Base-by-base conservation (phyloP, 2,329 filamentous ascomycete genomes). In the Exophiala xenobiotica region DNA sequence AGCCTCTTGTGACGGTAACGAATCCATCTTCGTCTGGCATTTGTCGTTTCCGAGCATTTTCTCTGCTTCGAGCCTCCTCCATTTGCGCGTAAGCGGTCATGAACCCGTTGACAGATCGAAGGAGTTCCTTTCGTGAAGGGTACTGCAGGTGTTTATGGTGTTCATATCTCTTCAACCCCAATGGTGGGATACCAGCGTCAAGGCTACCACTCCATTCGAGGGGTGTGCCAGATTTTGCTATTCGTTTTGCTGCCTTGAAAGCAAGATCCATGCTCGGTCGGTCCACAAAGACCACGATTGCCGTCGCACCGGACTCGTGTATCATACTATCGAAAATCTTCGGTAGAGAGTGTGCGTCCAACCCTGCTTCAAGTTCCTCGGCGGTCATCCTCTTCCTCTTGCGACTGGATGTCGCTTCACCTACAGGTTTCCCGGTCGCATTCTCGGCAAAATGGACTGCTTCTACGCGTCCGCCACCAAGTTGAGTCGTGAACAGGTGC, bases 11-110 rank as follows among this genome's bases (percentile, higher is more conserved):
- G 19, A 99, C 93, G 3, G 91, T 97, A 42, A 97, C 80, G 67
- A 99, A 99, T 1, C 93, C 93, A 68, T 99, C 93, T 65, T 90
- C 91, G 68, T 99, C 93, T 0, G 92, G 90, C 63, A 90, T 85
- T 61, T 87, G 86, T 54, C 88, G 83, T 55, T 86, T 74, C 49
- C 80, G 66, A 72, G 86, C 65, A 75, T 78, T 72, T 74, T 84
- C 59, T 65, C 78, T 61, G 76, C 85, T 70, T 76, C 85, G 71
- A 69, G 82, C 76, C 80, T 87, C 72, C 76, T 88, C 73, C 65
- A 80, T 73, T 78, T 87, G 69, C 20, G 70, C 68, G 73, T 90
- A 97, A n/a, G 83, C 77, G 18, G 81, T 79, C 78, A 97, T 95
- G 75, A 90, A 97, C 27, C 85, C 82, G 65, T 96, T 90, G 19